Evolutionary conservation across 495 filamentous ascomycete genomes (phyloP), one percentile per base, ranked within the genome.

Genomic region (Aspergillus kassunensis): DNA sequence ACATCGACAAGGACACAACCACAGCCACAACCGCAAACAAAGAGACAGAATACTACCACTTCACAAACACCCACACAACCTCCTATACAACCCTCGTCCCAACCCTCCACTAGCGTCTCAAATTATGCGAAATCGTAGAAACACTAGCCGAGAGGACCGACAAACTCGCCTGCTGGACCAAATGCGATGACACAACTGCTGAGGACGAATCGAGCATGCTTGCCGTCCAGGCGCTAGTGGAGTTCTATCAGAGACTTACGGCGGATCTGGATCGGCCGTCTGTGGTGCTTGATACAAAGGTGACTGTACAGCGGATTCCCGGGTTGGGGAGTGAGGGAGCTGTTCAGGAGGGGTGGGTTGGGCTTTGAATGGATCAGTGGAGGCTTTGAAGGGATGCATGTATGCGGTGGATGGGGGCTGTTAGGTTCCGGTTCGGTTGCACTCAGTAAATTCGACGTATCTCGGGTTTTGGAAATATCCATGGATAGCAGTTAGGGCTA

Each of bases 361-460:
- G 54, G 39, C 64, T 68, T 27, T 82, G 79, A 78, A 68, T 80
- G 45, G 51, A 57, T 41, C 76, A 81, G 51, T 81, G 75, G 77
- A 49, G 44, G 18, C 50, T 54, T 46, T n/a, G n/a, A n/a, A n/a
- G n/a, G n/a, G n/a, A n/a, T n/a, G n/a, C n/a, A n/a, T n/a, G n/a
- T n/a, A n/a, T n/a, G n/a, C n/a, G n/a, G n/a, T n/a, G n/a, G n/a
- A n/a, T n/a, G n/a, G n/a, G n/a, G n/a, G n/a, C n/a, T n/a, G n/a
- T n/a, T n/a, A n/a, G n/a, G n/a, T n/a, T n/a, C n/a, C n/a, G n/a
- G n/a, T n/a, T n/a, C n/a, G n/a, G n/a, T n/a, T n/a, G n/a, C n/a
- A n/a, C n/a, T n/a, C n/a, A n/a, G n/a, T n/a, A n/a, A n/a, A n/a
- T n/a, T n/a, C n/a, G n/a, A n/a, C n/a, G n/a, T n/a, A n/a, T n/a